Evolutionary conservation across 352 stramenopile genomes (phyloP), one percentile per base, ranked within the genome.

Genomic region (Achlya hypogyna): DNA sequence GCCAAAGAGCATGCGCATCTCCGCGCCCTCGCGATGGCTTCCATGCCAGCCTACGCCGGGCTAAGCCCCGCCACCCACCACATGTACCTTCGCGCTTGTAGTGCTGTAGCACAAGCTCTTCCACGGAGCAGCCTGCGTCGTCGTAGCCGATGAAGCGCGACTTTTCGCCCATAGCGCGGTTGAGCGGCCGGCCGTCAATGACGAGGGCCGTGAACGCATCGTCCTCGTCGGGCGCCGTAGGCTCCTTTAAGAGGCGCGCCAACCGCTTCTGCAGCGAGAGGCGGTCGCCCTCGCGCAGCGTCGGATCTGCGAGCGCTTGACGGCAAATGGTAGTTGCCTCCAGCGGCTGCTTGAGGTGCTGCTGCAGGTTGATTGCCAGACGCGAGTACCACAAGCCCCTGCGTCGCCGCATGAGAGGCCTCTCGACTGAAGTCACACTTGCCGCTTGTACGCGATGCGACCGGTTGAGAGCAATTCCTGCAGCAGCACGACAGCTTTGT

Each of bases 131-230:
- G 6, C 81, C 81, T 40, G 91, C 84, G 53, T 95, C 85, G 29
- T 93, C 87, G 65, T 91, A 95, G 10, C 87, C 87, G 31, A 96
- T 81, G 35, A 96, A 96, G 0, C 85, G 75, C 18, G 84, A 95
- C 42, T 94, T 94, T 49, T 89, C 77, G 1, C 82, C 84, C 6
- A 73, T 89, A 63, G 78, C 72, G 8, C 84, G 82, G 72, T 92
- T 94, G 18, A 92, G 69, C 22, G 85, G 85, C 45, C 85, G 74
- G 2, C 82, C 85, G 0, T 90, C 64, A 28, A 94, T 88, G n/a
- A n/a, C n/a, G n/a, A n/a, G n/a, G n/a, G n/a, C n/a, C n/a, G n/a
- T n/a, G n/a, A n/a, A n/a, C n/a, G n/a, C 67, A 6, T 72, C 45
- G 8, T 69, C 38, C 20, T 75, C 71, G 0, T 66, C 14, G 14